Base-by-base conservation (phyloP, 371 early-diverging fungal species). In the Dichotomocladium elegans region DNA sequence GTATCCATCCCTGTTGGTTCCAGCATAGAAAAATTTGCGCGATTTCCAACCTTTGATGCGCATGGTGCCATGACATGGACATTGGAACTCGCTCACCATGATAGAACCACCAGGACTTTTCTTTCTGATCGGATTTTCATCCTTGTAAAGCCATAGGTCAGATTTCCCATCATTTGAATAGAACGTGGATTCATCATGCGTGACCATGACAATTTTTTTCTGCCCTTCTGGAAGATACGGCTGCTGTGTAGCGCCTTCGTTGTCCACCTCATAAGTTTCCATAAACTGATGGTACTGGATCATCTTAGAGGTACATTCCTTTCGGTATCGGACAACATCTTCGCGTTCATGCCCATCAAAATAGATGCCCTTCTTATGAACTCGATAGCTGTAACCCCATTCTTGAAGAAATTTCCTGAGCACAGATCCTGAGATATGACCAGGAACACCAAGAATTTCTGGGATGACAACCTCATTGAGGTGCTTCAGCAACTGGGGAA, bases 61-160 rank as follows among this genome's bases (percentile, higher is more conserved):
- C 56, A 55, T 55, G 3, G 49, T 55, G 8, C 56, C 48, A 29
- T 48, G 56, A 41, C 57, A n/a, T n/a, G n/a, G n/a, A n/a, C n/a
- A n/a, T n/a, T n/a, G n/a, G n/a, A n/a, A n/a, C n/a, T n/a, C n/a
- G n/a, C n/a, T n/a, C n/a, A n/a, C n/a, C n/a, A n/a, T n/a, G n/a
- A n/a, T n/a, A n/a, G n/a, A n/a, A n/a, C n/a, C n/a, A n/a, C n/a
- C n/a, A n/a, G n/a, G n/a, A n/a, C n/a, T n/a, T n/a, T n/a, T n/a
- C n/a, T n/a, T 52, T 10, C 10, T 2, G 35, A 55, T 4, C 17
- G 27, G 4, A 6, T 29, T 41, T 25, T 51, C 41, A 3, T 26
- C 52, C 8, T 45, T 17, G 1, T 4, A 8, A 10, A 58, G n/a
- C 58, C 58, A 58, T 1, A 46, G 3, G 0, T 37, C 15, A 2